A percentile compares a stretch with the other conserved stretches of the same genome.
Conservation (phyloP, 495 filamentous ascomycete genomes). For the Aspergillus incahuasiensis region DNA sequence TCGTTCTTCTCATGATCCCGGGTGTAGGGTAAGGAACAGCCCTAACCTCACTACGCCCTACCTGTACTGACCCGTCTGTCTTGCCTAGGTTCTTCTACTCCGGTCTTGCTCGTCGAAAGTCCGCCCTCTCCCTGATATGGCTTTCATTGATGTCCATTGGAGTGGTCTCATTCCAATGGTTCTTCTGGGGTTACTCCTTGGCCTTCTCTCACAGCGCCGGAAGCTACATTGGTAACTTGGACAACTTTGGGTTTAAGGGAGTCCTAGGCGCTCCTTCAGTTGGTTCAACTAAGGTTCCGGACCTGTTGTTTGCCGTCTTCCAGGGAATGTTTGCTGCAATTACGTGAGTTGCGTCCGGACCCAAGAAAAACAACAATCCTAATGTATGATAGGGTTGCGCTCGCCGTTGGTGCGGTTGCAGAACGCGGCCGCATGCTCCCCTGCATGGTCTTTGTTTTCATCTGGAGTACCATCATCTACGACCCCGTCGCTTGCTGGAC, state of each 20-base stretch:
- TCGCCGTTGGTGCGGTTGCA: slow-evolving; percentile 87
- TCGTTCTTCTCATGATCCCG: slow-evolving; percentile 97
- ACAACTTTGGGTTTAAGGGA: slow-evolving; percentile 81
- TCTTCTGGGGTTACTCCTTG: slow-evolving; percentile 97
- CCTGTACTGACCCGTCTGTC: background rate
- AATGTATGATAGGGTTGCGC: slow-evolving; percentile 57
- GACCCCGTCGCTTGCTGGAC: slow-evolving; percentile 98
- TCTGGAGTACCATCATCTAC: slow-evolving; percentile 94
- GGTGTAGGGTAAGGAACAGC: slow-evolving; percentile 66
- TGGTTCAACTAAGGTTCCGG: slow-evolving; percentile 74
- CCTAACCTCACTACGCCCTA: background rate
- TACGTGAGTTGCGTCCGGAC: slow-evolving; percentile 54
- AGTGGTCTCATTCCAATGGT: slow-evolving; percentile 94
- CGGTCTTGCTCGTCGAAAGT: slow-evolving; percentile 93
- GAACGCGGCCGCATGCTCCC: slow-evolving; percentile 94
- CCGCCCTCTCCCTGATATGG: slow-evolving; percentile 91
- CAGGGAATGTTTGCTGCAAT: slow-evolving; percentile 98
- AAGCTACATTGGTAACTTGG: slow-evolving; percentile 76
- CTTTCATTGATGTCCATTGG: slow-evolving; percentile 93
- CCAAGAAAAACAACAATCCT: background rate
- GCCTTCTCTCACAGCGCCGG: slow-evolving; percentile 85
- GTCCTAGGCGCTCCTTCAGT: slow-evolving; percentile 79
- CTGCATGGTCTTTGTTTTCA: slow-evolving; percentile 90
- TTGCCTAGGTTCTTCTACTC: slow-evolving; percentile 88
- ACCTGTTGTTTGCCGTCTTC: slow-evolving; percentile 88